phyloP scores from a whole-genome alignment of 805 yeast species.

The Clavispora asparagi region DNA sequence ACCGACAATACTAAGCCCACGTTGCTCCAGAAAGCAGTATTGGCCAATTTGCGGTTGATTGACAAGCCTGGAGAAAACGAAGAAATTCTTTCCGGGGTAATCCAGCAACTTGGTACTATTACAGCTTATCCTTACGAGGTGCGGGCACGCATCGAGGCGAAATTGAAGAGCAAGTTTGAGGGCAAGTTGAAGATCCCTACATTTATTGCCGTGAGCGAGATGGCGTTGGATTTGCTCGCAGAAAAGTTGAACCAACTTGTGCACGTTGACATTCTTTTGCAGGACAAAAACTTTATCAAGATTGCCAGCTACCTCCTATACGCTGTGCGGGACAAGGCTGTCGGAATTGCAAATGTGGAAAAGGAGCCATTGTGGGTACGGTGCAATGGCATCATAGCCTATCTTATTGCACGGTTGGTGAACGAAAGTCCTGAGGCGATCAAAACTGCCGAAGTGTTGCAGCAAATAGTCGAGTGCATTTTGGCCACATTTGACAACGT shows the following conservation, averaged over 20 bases:
- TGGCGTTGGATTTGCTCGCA: slow-evolving; percentile 38
- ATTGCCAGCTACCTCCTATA: slow-evolving; percentile 49
- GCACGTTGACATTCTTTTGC: slow-evolving; percentile 32
- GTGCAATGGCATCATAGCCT: slow-evolving; percentile 38
- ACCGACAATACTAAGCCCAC: slow-evolving; percentile 52
- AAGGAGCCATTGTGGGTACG: slow-evolving; percentile 49
- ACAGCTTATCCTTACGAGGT: slow-evolving; percentile 58
- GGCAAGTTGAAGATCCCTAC: slow-evolving; percentile 49
- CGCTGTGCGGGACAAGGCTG: slow-evolving; percentile 41
- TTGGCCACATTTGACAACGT: slow-evolving; percentile 35
- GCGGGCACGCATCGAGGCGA: slow-evolving; percentile 50
- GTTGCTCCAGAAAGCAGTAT: slow-evolving; percentile 54
- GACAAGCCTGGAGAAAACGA: slow-evolving; percentile 18
- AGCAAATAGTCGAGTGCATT: slow-evolving; percentile 36
- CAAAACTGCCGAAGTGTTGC: slow-evolving; percentile 30
- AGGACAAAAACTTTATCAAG: slow-evolving; percentile 42
- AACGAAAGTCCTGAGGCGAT: slow-evolving; percentile 7
- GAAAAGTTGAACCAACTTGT: slow-evolving; percentile 25
- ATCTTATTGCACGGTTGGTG: slow-evolving; percentile 28
- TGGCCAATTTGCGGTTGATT: slow-evolving; percentile 41
- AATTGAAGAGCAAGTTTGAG: slow-evolving; percentile 36
- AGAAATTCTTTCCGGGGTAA: slow-evolving; percentile 38
- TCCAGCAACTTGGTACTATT: slow-evolving; percentile 52
- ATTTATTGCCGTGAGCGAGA: slow-evolving; percentile 54
- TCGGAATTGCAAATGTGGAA: slow-evolving; percentile 23